phyloP scores from a whole-genome alignment of 257 asterid genomes.

The Rhazya stricta region DNA sequence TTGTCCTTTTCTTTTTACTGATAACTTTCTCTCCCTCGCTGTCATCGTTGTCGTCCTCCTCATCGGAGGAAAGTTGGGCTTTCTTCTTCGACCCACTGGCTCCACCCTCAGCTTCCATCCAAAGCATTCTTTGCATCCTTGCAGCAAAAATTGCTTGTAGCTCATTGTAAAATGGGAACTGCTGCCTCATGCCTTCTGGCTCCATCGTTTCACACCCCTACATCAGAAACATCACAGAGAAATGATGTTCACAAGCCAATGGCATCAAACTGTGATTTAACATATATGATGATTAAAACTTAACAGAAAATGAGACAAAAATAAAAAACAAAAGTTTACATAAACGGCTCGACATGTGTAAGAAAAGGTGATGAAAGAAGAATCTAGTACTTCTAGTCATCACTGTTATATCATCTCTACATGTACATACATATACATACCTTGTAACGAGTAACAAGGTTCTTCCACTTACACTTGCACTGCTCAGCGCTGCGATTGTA shows the following conservation, averaged over 20 bases:
- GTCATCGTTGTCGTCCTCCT: conserved; percentile 63
- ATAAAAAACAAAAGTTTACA: not conserved
- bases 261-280: not conserved
- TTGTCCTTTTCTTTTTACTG: conserved; percentile 37
- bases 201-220: conserved; percentile 96
- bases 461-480: conserved; percentile 99
- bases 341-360: not conserved
- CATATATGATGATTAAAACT: not conserved
- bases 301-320: not conserved
- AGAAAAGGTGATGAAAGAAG: not conserved
- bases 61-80: conserved; percentile 57
- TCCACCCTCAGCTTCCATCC: conserved; percentile 92
- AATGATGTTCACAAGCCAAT: not conserved
- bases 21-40: conserved; percentile 19
- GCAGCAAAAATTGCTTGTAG: conserved; percentile 61
- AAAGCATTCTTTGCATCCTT: conserved; percentile 85
- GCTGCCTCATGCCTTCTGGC: conserved; percentile 69
- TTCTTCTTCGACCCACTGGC: conserved; percentile 49
- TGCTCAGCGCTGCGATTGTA: conserved; percentile 83
- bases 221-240: not conserved
- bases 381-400: not conserved
- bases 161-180: conserved; percentile 86
- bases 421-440: conserved; percentile 25
- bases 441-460: conserved; percentile 93
- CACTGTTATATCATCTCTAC: not conserved